phyloP scores from a whole-genome alignment of 495 filamentous ascomycete species.

The Tetracladium setigerum region DNA sequence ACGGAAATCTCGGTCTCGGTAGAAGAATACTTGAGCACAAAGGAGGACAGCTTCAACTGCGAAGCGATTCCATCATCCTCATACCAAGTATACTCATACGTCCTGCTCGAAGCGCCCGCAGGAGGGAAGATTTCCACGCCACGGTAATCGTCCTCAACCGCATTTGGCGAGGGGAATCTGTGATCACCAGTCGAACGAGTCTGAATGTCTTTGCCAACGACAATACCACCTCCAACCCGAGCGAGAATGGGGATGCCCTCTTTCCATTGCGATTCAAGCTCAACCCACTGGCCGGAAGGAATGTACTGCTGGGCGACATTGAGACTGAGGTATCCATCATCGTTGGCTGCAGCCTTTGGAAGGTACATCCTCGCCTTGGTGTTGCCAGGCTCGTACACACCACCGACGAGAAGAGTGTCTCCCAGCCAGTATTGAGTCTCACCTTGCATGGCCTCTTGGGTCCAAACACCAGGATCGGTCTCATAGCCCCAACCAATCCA shows the following conservation, averaged over 20 bases:
- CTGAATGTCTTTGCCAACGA: slow-evolving; percentile 48
- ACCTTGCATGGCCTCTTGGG: slow-evolving; percentile 38
- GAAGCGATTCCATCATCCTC: slow-evolving; percentile 58
- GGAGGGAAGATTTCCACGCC: slow-evolving; percentile 60
- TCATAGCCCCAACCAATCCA: slow-evolving; percentile 67
- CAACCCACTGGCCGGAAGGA: slow-evolving; percentile 51
- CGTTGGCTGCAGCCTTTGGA: slow-evolving; percentile 32
- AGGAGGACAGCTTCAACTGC: slow-evolving; percentile 32
- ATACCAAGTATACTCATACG: slow-evolving; percentile 44
- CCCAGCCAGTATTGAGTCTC: slow-evolving; percentile 68
- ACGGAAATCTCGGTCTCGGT: slow-evolving; percentile 33
- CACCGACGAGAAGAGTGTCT: slow-evolving; percentile 54
- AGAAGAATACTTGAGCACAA: slow-evolving; percentile 37
- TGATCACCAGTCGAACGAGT: slow-evolving; percentile 47
- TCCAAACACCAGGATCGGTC: slow-evolving; percentile 55
- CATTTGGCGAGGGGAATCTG: slow-evolving; percentile 42
- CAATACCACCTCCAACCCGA: slow-evolving; percentile 49
- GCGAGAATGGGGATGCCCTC: slow-evolving; percentile 56
- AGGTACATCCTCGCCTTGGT: slow-evolving; percentile 50
- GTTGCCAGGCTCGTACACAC: slow-evolving; percentile 53
- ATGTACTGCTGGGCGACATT: slow-evolving; percentile 53
- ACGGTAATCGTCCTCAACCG: slow-evolving; percentile 54
- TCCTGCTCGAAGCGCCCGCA: slow-evolving; percentile 26
- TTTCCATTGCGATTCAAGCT: slow-evolving; percentile 50
- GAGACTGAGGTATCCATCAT: slow-evolving; percentile 52